These are phyloP conservation scores for Phytophthora tentaculata DNA, from an alignment of 352 stramenopile genomes.

Conservation along the genomic window DNA sequence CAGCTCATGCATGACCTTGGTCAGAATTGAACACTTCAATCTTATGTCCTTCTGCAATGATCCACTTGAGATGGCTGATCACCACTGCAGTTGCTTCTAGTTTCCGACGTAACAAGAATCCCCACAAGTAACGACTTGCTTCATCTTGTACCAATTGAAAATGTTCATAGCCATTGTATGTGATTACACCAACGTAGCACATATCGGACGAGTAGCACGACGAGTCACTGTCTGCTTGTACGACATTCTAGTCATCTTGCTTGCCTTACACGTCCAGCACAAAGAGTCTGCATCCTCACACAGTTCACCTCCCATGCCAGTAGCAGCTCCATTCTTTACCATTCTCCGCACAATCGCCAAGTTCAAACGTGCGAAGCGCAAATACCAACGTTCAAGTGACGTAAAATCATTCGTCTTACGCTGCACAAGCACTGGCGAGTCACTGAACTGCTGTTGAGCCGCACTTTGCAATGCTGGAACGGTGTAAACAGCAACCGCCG, in stretches of 20 bases:
- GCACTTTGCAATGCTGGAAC: neutral
- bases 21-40: conserved; percentile 1
- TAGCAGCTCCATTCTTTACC: neutral
- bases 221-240: neutral
- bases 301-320: neutral
- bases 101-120: neutral
- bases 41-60: neutral
- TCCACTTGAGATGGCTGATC: neutral
- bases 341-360: neutral
- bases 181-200: neutral
- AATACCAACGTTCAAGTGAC: conserved; percentile 10
- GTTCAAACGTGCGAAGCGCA: neutral
- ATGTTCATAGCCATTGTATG: neutral
- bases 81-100: neutral
- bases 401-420: neutral
- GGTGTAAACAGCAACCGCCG: neutral
- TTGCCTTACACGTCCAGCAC: neutral
- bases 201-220: neutral
- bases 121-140: neutral
- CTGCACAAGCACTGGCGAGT: neutral
- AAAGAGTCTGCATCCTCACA: neutral
- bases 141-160: neutral
- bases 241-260: neutral
- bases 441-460: neutral
- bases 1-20: neutral